Percentiles rank a stretch among this genome's conserved stretches.
Conservation (phyloP, 352 stramenopile genomes). For the Globisporangium ultimum region DNA sequence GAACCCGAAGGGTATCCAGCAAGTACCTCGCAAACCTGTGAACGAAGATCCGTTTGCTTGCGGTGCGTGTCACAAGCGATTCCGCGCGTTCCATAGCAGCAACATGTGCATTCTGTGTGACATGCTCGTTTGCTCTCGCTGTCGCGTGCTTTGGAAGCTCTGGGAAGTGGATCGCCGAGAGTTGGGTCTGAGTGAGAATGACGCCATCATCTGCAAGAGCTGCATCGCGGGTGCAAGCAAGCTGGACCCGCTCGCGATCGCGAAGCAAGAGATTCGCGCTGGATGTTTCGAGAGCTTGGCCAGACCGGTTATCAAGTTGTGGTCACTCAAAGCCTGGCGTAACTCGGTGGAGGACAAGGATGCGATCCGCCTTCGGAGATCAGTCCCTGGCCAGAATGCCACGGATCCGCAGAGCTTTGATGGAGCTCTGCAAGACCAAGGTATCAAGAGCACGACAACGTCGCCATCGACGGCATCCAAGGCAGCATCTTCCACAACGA, state of each 20-base stretch:
- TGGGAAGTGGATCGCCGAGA: constrained; percentile 19
- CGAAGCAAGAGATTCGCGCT: constrained; percentile 23
- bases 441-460: too few species aligned
- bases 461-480: too few species aligned
- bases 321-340: background rate
- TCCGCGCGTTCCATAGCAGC: constrained; percentile 28
- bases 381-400: too few species aligned
- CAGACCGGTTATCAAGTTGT: constrained; percentile 1
- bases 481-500: too few species aligned
- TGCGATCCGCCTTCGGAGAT: too few species aligned
- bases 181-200: constrained; percentile 22
- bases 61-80: constrained; percentile 19
- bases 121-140: constrained; percentile 33
- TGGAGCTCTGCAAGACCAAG: too few species aligned
- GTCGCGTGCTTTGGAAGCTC: constrained; percentile 29
- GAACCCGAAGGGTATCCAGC: too few species aligned
- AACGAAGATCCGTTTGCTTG: background rate
- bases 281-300: constrained; percentile 14
- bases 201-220: constrained; percentile 30
- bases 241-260: constrained; percentile 23
- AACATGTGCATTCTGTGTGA: constrained; percentile 29
- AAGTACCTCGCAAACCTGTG: too few species aligned
- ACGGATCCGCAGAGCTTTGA: too few species aligned
- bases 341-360: background rate
- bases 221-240: constrained; percentile 25